Percentiles rank a stretch among this genome's conserved stretches.
phyloP scores from a whole-genome alignment of 2,329 filamentous ascomycete genomes.

The Ophiostoma tasmaniense region DNA sequence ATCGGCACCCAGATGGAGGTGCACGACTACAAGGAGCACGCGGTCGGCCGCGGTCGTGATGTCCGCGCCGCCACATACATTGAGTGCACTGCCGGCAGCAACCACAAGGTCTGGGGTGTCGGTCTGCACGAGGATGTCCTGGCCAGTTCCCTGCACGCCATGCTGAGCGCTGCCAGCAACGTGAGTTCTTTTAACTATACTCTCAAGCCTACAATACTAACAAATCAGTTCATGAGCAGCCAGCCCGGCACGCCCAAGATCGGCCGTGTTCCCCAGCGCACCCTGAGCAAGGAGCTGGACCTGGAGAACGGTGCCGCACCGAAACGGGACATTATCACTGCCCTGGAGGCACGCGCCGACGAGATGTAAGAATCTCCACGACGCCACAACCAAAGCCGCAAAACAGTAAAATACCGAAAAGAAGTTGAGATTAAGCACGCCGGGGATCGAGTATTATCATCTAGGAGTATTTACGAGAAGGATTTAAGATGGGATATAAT shows the following conservation, averaged over 20 bases:
- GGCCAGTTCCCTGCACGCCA: slow-evolving; percentile 76
- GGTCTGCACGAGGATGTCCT: slow-evolving; percentile 90
- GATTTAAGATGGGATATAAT: background rate
- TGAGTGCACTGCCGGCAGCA: slow-evolving; percentile 64
- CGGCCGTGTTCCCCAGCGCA: slow-evolving; percentile 49
- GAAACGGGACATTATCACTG: slow-evolving; percentile 24
- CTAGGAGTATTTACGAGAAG: background rate
- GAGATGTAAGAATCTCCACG: slow-evolving; percentile 20
- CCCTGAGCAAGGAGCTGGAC: slow-evolving; percentile 32
- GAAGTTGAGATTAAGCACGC: background rate
- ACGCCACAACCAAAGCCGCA: background rate
- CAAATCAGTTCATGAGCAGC: slow-evolving; percentile 62
- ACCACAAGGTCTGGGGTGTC: slow-evolving; percentile 77
- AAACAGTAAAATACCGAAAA: background rate
- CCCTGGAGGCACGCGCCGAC: slow-evolving; percentile 30
- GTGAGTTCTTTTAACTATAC: slow-evolving; percentile 44
- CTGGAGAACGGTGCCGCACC: slow-evolving; percentile 24
- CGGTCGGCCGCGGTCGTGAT: slow-evolving; percentile 69
- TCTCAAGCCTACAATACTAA: background rate
- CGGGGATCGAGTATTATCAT: background rate
- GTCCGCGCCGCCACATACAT: slow-evolving; percentile 96
- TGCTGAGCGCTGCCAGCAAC: slow-evolving; percentile 76
- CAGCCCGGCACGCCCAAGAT: slow-evolving; percentile 57
- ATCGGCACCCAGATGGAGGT: slow-evolving; percentile 78
- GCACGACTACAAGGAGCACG: slow-evolving; percentile 91